A percentile compares a stretch with the other conserved stretches of the same genome.
Evolutionary conservation across 257 asterid species (phyloP).

Genomic region (Voacanga thouarsii): DNA sequence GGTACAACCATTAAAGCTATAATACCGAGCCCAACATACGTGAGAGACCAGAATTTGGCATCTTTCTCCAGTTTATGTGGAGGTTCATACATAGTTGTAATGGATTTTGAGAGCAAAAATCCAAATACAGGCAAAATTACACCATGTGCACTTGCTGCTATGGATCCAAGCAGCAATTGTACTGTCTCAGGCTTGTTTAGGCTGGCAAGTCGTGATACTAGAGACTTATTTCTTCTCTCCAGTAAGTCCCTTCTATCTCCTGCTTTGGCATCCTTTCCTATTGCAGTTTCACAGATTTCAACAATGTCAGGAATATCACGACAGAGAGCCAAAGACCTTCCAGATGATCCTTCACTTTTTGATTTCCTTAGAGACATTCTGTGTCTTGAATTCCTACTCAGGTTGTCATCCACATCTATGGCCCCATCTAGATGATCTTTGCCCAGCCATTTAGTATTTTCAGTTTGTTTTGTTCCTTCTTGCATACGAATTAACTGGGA

Average conservation of each 20-base stretch:
- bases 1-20: constrained; percentile 39
- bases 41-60: constrained; percentile 58
- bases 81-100: constrained; percentile 62
- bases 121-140: constrained; percentile 64
- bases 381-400: constrained; percentile 49
- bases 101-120: constrained; percentile 57
- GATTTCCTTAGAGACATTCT: constrained; percentile 41
- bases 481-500: constrained; percentile 68
- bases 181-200: constrained; percentile 66
- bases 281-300: constrained; percentile 31
- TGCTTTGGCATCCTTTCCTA: constrained; percentile 17
- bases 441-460: constrained; percentile 12
- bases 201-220: constrained; percentile 44
- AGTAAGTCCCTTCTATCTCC: constrained; percentile 12
- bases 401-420: constrained; percentile 33
- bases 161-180: constrained; percentile 52
- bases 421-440: constrained; percentile 12
- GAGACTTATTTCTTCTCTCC: constrained; percentile 36
- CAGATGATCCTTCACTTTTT: constrained; percentile 48
- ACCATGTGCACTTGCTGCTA: constrained; percentile 59
- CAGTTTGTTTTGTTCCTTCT: constrained; percentile 43
- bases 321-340: constrained; percentile 44
- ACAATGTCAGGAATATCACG: constrained; percentile 33
- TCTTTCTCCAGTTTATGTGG: constrained; percentile 42
- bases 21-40: constrained; percentile 46